Percentiles rank a stretch among this genome's conserved stretches.
phyloP scores from a whole-genome alignment of 2,329 filamentous ascomycete genomes.

The Madurella mycetomatis region DNA sequence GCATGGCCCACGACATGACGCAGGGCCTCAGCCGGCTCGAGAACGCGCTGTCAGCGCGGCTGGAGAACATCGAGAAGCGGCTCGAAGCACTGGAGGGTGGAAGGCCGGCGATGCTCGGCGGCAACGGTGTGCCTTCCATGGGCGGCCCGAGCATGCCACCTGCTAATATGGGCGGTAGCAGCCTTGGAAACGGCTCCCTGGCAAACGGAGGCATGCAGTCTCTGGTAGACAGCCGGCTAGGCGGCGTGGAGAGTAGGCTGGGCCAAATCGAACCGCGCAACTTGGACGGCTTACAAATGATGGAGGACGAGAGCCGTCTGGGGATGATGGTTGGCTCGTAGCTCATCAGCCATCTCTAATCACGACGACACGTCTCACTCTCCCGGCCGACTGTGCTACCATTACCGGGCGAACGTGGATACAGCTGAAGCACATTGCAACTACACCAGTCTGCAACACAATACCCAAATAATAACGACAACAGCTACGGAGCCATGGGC shows the following conservation, averaged over 20 bases:
- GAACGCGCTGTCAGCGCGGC: conserved; percentile 49
- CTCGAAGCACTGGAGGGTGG: conserved; percentile 25
- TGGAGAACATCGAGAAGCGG: conserved; percentile 47
- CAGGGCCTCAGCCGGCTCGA: conserved; percentile 51
- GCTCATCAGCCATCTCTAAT: neutral
- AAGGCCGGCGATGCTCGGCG: conserved; percentile 21
- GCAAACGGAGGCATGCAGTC: conserved; percentile 26
- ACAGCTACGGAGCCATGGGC: too few species aligned
- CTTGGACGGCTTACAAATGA: conserved; percentile 27
- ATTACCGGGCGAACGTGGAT: too few species aligned
- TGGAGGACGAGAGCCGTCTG: conserved; percentile 26
- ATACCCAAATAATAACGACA: too few species aligned
- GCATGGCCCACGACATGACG: conserved; percentile 52
- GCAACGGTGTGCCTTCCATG: conserved; percentile 23
- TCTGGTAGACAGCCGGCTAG: conserved; percentile 26
- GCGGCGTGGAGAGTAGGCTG: conserved; percentile 26
- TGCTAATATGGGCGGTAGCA: conserved; percentile 27
- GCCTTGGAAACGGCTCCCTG: conserved; percentile 23
- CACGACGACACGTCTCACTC: too few species aligned
- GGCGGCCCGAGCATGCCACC: conserved; percentile 26
- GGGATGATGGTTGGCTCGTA: conserved; percentile 26
- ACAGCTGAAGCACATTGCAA: too few species aligned
- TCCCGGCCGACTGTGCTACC: too few species aligned
- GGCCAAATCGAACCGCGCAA: conserved; percentile 26
- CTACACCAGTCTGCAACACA: too few species aligned